Evolutionary conservation across 805 yeast genomes (phyloP).

Genomic region (Debaryomyces tyrocola): DNA sequence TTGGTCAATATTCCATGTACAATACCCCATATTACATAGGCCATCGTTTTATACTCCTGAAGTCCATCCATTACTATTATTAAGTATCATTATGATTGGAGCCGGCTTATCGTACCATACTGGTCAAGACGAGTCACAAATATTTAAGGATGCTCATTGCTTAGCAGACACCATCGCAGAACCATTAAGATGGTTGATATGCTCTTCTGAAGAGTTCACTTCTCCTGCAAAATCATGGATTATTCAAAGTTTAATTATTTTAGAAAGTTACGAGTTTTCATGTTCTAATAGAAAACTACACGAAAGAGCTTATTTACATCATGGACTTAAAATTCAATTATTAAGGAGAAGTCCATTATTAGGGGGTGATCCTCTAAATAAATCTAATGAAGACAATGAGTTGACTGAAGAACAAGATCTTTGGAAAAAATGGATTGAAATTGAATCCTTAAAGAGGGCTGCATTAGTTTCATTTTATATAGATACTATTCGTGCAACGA

Average conservation of each 20-base stretch:
- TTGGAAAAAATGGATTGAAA: slow-evolving; percentile 33
- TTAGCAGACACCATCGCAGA: slow-evolving; percentile 48
- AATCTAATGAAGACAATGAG: slow-evolving; percentile 12
- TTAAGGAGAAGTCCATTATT: slow-evolving; percentile 24
- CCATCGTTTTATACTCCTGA: slow-evolving; percentile 52
- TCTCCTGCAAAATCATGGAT: slow-evolving; percentile 76
- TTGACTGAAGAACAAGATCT: slow-evolving; percentile 6
- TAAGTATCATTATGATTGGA: slow-evolving; percentile 57
- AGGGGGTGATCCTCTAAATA: slow-evolving; percentile 36
- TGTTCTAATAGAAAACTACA: slow-evolving; percentile 64
- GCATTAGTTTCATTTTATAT: slow-evolving; percentile 31
- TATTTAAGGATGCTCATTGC: slow-evolving; percentile 11
- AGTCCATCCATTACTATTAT: slow-evolving; percentile 47
- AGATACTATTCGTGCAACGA: slow-evolving; percentile 33
- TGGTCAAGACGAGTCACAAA: slow-evolving; percentile 9
- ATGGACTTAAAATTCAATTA: slow-evolving; percentile 53
- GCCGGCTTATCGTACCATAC: slow-evolving; percentile 35
- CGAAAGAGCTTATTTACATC: slow-evolving; percentile 78
- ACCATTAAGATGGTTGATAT: slow-evolving; percentile 66
- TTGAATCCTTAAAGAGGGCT: slow-evolving; percentile 31
- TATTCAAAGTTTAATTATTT: slow-evolving; percentile 62
- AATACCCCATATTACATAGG: slow-evolving; percentile 55
- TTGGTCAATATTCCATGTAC: slow-evolving; percentile 57
- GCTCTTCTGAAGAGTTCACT: slow-evolving; percentile 62
- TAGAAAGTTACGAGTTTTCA: slow-evolving; percentile 73